Percentiles rank a stretch among this genome's conserved stretches.
phyloP scores from a whole-genome alignment of 257 asterid species.

The Leptodermis oblonga region DNA sequence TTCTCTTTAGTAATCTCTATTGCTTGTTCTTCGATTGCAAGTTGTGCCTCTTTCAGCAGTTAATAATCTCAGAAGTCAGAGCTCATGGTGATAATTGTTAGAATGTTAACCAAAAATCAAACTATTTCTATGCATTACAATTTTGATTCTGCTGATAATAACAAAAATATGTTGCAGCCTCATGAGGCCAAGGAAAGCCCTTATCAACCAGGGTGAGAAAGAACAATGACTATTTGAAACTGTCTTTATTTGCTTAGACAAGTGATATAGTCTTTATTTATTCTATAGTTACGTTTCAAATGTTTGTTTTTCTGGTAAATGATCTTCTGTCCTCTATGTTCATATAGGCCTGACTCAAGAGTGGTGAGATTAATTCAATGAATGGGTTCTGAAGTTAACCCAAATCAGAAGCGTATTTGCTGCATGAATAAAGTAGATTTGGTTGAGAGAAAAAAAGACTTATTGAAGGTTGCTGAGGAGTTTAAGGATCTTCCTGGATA shows the following conservation, averaged over 20 bases:
- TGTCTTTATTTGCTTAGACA: neutral
- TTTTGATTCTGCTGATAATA: no score
- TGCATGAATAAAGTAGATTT: slow-evolving; percentile 93
- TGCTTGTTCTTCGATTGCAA: no score
- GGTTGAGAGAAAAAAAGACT: slow-evolving; percentile 68
- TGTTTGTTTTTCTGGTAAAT: neutral
- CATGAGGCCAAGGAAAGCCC: no score
- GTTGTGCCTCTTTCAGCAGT: no score
- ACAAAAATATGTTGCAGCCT: no score
- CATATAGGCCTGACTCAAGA: slow-evolving; percentile 79
- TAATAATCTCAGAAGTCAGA: no score
- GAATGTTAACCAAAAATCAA: no score
- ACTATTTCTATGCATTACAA: no score
- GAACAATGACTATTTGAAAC: neutral
- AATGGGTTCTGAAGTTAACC: slow-evolving; percentile 65
- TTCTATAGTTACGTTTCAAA: neutral
- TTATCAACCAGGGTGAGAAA: no score
- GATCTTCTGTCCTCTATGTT: neutral
- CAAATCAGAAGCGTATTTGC: slow-evolving; percentile 72
- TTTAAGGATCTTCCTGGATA: slow-evolving; percentile 83
- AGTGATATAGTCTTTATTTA: neutral
- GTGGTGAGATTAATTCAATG: slow-evolving; percentile 86
- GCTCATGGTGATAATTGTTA: no score
- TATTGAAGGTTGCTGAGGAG: slow-evolving; percentile 64
- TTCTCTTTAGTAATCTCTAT: no score